Conservation (phyloP, 129 eudicot species). For the Cynara cardunculus region DNA sequence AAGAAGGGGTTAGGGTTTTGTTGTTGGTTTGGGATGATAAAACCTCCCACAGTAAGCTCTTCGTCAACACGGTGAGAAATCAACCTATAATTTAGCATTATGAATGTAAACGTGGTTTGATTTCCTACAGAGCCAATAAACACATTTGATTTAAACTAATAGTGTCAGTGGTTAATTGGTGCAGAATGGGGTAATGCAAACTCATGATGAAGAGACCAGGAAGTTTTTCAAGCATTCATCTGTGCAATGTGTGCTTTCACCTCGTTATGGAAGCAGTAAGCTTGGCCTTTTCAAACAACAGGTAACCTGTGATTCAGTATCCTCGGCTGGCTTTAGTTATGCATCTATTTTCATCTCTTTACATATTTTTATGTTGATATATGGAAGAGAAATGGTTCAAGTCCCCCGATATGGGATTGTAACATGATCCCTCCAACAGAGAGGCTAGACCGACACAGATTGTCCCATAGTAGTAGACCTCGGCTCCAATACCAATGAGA, state of each 20-base stretch:
- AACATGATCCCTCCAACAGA: too few relatives aligned
- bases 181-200: conserved; percentile 90
- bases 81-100: background rate
- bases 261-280: conserved; percentile 89
- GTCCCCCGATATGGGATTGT: too few relatives aligned
- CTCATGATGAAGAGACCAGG: conserved; percentile 94
- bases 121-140: background rate
- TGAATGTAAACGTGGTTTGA: background rate
- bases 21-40: conserved; percentile 93
- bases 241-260: conserved; percentile 80
- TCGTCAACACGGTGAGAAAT: conserved; percentile 57
- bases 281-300: conserved; percentile 77
- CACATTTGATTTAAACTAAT: background rate
- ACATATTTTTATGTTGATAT: background rate
- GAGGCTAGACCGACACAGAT: too few relatives aligned
- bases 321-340: background rate
- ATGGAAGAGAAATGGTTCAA: too few relatives aligned
- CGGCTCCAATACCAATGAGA: too few relatives aligned
- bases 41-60: conserved; percentile 64
- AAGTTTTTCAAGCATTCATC: conserved; percentile 92
- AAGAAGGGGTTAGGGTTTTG: conserved; percentile 90
- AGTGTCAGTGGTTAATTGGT: conserved; percentile 1
- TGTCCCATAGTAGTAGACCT: too few relatives aligned
- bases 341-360: too few relatives aligned
- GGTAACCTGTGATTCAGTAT: conserved; percentile 25